A percentile compares a stretch with the other conserved stretches of the same genome.
Conservation (phyloP, 805 yeast species). For the Kluyveromyces siamensis region DNA sequence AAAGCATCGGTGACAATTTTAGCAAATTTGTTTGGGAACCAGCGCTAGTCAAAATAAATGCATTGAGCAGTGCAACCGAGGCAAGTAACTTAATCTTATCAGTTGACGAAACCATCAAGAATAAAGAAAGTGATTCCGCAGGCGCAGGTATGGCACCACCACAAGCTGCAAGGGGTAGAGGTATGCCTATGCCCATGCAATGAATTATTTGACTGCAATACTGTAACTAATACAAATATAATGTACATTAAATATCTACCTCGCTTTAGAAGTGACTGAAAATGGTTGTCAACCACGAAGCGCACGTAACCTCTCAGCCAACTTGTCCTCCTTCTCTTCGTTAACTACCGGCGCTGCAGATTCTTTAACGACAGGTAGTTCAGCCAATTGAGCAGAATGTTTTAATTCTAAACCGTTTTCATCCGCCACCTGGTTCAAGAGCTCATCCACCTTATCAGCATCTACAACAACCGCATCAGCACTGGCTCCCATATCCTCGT, state of each 20-base stretch:
- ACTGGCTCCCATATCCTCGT: conserved; percentile 81
- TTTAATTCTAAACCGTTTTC: conserved; percentile 93
- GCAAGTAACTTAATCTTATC: conserved; percentile 88
- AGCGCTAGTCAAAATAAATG: conserved; percentile 84
- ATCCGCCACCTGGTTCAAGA: conserved; percentile 89
- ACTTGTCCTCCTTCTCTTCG: conserved; percentile 74
- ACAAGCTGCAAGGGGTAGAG: conserved; percentile 53
- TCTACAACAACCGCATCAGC: conserved; percentile 88
- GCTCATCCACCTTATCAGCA: conserved; percentile 86
- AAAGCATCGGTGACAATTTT: conserved; percentile 74
- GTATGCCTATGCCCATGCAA: conserved; percentile 41
- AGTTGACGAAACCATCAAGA: conserved; percentile 90
- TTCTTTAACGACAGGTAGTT: conserved; percentile 48
- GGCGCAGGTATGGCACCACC: conserved; percentile 42
- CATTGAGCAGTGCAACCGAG: conserved; percentile 92
- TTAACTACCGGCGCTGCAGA: conserved; percentile 36
- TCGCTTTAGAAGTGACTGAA: not conserved
- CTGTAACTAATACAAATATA: conserved; percentile 5
- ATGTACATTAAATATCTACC: conserved; percentile 1
- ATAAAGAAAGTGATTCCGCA: conserved; percentile 52
- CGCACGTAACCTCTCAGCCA: conserved; percentile 85
- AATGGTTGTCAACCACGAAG: conserved; percentile 39
- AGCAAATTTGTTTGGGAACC: conserved; percentile 96
- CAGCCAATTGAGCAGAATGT: conserved; percentile 55
- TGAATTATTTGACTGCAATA: conserved; percentile 4